Evolutionary conservation across 2,329 filamentous ascomycete genomes (phyloP), one percentile per base, ranked within the genome.

Genomic region (Cryphonectria carpinicola): DNA sequence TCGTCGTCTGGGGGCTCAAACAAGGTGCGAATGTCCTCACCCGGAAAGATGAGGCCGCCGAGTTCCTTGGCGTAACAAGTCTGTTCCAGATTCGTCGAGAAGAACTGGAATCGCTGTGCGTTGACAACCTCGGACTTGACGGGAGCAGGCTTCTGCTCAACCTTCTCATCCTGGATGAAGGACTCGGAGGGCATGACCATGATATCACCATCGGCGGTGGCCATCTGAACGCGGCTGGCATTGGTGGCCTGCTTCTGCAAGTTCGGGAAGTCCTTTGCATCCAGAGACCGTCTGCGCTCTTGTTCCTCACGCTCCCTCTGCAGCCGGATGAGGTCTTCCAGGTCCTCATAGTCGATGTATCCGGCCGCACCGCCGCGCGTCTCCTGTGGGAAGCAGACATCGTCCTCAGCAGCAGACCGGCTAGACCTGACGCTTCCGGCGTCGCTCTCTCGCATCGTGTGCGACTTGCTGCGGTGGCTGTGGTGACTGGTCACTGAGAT

Each of bases 31-130:
- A 98, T 92, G 70, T 92, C 92, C 79, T 98, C 96, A 11, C 94
- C 95, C 2, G 95, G 94, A 70, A 97, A 89, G 5, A 98, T 88
- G 11, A 98, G 87, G 76, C 95, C 95, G 28, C 93, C 94, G 73
- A 99, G 88, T 76, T 97, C 94, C 1, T 93, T 88, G 22, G 95
- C 94, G 78, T 98, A 95, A 72, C 98, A 94, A 1, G 95, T 97
- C 66, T 94, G 95, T 78, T 98, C 95, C 81, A 94, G 92, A 68
- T 96, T 93, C 0, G 96, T 98, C 0, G 95, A 98, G 81, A 99
- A 99, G 83, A 98, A 98, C 73, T 95, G 96, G 84, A 97, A 98
- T 5, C 95, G 89, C 52, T 82, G 83, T 83, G 37, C 84, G 81
- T 6, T 80, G 72, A 8, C 77, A 74, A n/a, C 73, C 3, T 76